Evolutionary conservation across 257 asterid species (phyloP), one percentile per base, ranked within the genome.

Genomic region (Asclepias syriaca): DNA sequence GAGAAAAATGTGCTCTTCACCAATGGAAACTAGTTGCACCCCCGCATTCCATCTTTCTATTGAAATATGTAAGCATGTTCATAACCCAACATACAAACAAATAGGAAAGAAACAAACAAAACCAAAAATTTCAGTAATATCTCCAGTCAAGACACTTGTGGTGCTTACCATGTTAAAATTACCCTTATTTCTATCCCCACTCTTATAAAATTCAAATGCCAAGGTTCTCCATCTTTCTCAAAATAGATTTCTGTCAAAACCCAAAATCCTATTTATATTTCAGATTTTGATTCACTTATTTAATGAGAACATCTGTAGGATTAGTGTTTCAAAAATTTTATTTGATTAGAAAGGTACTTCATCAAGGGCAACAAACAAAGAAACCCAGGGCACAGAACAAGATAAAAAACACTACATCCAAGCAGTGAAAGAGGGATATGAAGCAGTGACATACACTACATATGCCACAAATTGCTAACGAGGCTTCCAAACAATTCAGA

Each of bases 381-480:
- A n/a, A 51, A 68, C 37, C 49, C 65, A 46, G 71, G 65, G 7
- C 53, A 43, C 55, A 27, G 63, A 60, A 59, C 6, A 60, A 27
- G 22, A 22, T 16, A 66, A 66, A 39, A 40, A 22, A 16, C 72
- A 50, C 63, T 16, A 50, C 32, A 15, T 16, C 57, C 55, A 34
- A 48, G 65, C 39, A 29, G 46, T 3, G 22, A 77, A 40, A 61
- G 51, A 57, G 9, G 53, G n/a, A 13, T 45, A 16, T 37, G 50
- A 72, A 54, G 66, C 61, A 63, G 77, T 64, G 70, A 81, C 96
- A 88, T 86, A 95, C 99, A 68, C 67, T 88, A 85, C 99, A 95
- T 82, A 95, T 81, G 69, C 96, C 92, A 75, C 99, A 95, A 65
- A 95, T 88, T 2, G 98, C 95, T 83, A 81, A 66, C 65, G 98